Evolutionary conservation across 2,329 filamentous ascomycete genomes (phyloP).

Genomic region (Teratosphaeriaceae sp.): DNA sequence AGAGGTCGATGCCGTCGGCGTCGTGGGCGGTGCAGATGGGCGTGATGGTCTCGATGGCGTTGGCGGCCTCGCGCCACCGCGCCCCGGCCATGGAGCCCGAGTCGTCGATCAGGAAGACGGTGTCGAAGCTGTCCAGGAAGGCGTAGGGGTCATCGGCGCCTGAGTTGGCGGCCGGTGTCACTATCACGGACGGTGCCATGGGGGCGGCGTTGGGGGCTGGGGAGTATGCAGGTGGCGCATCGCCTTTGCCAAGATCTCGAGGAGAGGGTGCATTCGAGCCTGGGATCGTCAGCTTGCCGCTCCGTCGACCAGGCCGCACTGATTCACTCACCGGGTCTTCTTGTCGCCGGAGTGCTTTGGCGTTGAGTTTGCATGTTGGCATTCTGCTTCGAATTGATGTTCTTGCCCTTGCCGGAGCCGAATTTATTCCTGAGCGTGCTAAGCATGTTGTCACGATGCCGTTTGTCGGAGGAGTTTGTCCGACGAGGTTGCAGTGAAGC

Average conservation of each 20-base stretch:
- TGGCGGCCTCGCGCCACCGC: slow-evolving; percentile 69
- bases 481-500: slow-evolving; percentile 8
- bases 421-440: slow-evolving; percentile 17
- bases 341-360: slow-evolving; percentile 14
- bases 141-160: slow-evolving; percentile 60
- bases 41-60: slow-evolving; percentile 65
- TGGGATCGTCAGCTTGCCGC: not conserved
- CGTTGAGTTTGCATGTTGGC: slow-evolving; percentile 15
- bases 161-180: slow-evolving; percentile 18
- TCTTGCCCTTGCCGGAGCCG: slow-evolving; percentile 11
- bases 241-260: too few species aligned
- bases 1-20: slow-evolving; percentile 78
- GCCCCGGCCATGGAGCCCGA: slow-evolving; percentile 74
- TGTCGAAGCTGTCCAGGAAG: slow-evolving; percentile 77
- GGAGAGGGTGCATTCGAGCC: too few species aligned
- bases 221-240: slow-evolving; percentile 33
- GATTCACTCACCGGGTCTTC: slow-evolving; percentile 13
- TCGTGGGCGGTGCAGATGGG: slow-evolving; percentile 78
- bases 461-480: slow-evolving; percentile 14
- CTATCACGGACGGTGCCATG: slow-evolving; percentile 1
- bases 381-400: not conserved
- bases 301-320: not conserved
- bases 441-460: slow-evolving; percentile 8
- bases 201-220: slow-evolving; percentile 36
- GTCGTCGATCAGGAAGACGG: slow-evolving; percentile 86